A percentile compares a stretch with the other conserved stretches of the same genome.
Conservation (phyloP, 2,329 filamentous ascomycete species). For the Aspergillus sp. region DNA sequence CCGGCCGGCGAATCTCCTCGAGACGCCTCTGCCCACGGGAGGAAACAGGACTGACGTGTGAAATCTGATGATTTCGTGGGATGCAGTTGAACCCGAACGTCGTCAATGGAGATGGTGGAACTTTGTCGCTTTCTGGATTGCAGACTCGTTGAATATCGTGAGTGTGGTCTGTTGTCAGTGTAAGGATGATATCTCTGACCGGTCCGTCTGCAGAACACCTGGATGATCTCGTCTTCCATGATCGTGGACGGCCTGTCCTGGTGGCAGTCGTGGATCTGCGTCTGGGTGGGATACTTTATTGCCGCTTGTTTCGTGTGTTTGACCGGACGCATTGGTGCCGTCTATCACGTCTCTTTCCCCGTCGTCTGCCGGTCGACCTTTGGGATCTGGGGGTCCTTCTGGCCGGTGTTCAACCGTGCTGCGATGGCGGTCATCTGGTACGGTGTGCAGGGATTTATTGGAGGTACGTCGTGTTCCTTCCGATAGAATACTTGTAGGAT, state of each 20-base stretch:
- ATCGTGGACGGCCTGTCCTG: conserved; percentile 75
- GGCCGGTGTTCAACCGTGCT: conserved; percentile 87
- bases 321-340: conserved; percentile 79
- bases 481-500: not conserved
- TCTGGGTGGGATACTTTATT: conserved; percentile 81
- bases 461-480: conserved; percentile 42
- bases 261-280: conserved; percentile 90
- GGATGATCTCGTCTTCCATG: conserved; percentile 89
- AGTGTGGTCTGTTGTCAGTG: conserved; percentile 12
- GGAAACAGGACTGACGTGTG: conserved; percentile 10
- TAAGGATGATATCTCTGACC: not conserved
- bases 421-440: conserved; percentile 88
- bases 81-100: conserved; percentile 70
- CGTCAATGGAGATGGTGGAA: conserved; percentile 85
- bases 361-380: conserved; percentile 76
- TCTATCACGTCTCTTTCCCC: conserved; percentile 86
- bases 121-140: conserved; percentile 84
- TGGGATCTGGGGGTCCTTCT: conserved; percentile 83
- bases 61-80: conserved; percentile 13
- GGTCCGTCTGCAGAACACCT: conserved; percentile 61
- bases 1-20: conserved; percentile 5
- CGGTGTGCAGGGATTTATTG: conserved; percentile 72
- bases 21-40: conserved; percentile 5
- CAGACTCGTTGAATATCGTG: conserved; percentile 77
- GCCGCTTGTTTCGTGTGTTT: conserved; percentile 71